Conservation (phyloP, 192 early-diverging fungal species). For the Mortierella alpina region DNA sequence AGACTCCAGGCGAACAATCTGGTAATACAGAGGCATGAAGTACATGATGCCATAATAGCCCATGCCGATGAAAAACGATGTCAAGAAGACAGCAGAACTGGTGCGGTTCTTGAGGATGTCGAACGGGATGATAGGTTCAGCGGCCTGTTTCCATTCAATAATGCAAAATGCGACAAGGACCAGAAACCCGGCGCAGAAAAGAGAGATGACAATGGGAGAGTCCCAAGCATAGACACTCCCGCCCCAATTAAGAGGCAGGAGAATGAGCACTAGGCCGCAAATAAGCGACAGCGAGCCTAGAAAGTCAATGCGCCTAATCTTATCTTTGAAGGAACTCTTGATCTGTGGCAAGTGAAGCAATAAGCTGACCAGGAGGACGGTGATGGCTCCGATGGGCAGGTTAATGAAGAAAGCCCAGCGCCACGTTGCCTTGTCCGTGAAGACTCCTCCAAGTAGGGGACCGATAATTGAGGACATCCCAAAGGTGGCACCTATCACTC, state of each 20-base stretch:
- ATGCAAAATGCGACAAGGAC: slow-evolving; percentile 62
- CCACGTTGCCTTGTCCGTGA: slow-evolving; percentile 68
- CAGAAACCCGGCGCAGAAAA: slow-evolving; percentile 64
- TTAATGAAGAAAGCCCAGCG: slow-evolving; percentile 73
- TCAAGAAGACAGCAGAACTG: slow-evolving; percentile 52
- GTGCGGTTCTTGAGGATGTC: slow-evolving; percentile 66
- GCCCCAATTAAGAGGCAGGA: slow-evolving; percentile 81
- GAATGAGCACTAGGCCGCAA: slow-evolving; percentile 63
- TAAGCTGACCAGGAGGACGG: slow-evolving; percentile 51
- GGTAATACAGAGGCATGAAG: slow-evolving; percentile 81
- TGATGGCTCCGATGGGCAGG: slow-evolving; percentile 65
- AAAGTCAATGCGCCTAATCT: slow-evolving; percentile 74
- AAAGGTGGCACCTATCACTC: slow-evolving; percentile 58
- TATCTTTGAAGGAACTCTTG: slow-evolving; percentile 60
- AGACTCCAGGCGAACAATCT: slow-evolving; percentile 60
- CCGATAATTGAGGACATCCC: slow-evolving; percentile 67
- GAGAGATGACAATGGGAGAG: slow-evolving; percentile 61
- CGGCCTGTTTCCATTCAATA: slow-evolving; percentile 73
- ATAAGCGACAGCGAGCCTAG: slow-evolving; percentile 66
- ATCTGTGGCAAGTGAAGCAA: slow-evolving; percentile 68
- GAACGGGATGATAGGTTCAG: slow-evolving; percentile 78
- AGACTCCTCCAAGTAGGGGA: slow-evolving; percentile 47
- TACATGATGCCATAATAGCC: slow-evolving; percentile 65
- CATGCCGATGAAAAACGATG: slow-evolving; percentile 57
- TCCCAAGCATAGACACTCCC: slow-evolving; percentile 78